Base-by-base conservation (phyloP, 164 flowering plant genomes). In the Saururus chinensis region DNA sequence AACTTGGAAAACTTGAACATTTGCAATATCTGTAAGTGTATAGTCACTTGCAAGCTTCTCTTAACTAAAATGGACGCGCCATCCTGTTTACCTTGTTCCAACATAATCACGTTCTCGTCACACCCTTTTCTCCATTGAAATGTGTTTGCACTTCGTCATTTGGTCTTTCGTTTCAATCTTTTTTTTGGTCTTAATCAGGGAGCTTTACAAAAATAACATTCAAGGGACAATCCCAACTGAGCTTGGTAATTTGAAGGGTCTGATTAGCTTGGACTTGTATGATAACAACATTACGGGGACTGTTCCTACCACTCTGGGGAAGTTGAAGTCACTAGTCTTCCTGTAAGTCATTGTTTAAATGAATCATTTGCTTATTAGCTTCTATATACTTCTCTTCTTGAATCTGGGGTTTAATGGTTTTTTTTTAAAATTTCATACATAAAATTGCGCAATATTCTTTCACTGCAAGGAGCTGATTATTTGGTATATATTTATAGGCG, bases 191-290 rank as follows among this genome's bases (percentile, higher is more conserved):
- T 25, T 19, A n/a, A 30, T 58, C 76, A 92, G 98, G 74, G 98
- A 92, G 73, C 87, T 92, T 11, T 89, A 86, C 82, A 82, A 77
- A 73, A 92, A 92, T 80, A 87, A 82, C 67, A 86, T 92, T 64
- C 82, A 83, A 72, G 98, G 98, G 55, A 68, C 77, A n/a, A 82
- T 92, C 30, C 98, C 98, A 14, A 57, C 59, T n/a, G 98, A 92
- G 78, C 79, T 89, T 62, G 93, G 93, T n/a, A 85, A 79, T 59
- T 69, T 92, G 82, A 87, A 84, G 85, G 89, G 74, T 74, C 77
- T 92, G 40, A 81, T 84, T 61, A 89, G 96, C 80, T 79, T 92
- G 84, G 98, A 92, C 71, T 68, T 92, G 64, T 92, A 89, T 67
- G 83, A 82, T 79, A 92, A 92, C 77, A 83, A 86, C 66, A 75